phyloP scores from a whole-genome alignment of 208 protist genomes.

The Lotmaria passim region DNA sequence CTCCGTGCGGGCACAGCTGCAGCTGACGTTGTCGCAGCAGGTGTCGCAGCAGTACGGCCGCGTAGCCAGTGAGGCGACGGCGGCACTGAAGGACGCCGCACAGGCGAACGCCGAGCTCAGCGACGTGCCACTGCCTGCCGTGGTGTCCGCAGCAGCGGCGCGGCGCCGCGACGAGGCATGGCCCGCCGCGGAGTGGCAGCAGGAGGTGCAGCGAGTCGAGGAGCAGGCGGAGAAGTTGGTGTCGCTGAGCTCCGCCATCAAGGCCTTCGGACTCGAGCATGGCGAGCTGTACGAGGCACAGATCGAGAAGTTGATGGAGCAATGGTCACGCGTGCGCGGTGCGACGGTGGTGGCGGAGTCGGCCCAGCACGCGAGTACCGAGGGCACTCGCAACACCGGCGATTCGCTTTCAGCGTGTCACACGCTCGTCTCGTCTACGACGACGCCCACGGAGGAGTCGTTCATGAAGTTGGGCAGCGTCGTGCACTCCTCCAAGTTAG shows the following conservation, averaged over 20 bases:
- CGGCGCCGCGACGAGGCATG: background rate
- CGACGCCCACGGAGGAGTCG: background rate
- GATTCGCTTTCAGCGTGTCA: background rate
- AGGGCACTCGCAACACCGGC: background rate
- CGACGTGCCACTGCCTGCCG: conserved; percentile 1
- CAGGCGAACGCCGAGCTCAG: conserved; percentile 29
- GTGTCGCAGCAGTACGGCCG: conserved; percentile 23
- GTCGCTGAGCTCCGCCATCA: background rate
- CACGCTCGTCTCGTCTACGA: conserved; percentile 26
- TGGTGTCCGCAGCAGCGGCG: background rate
- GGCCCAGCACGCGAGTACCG: background rate
- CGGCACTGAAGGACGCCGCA: conserved; percentile 30
- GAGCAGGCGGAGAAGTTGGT: conserved; percentile 21
- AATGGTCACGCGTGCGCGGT: conserved; percentile 20
- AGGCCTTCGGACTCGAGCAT: conserved; percentile 17
- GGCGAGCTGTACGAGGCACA: conserved; percentile 27
- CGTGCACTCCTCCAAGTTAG: conserved; percentile 20
- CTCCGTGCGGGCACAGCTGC: conserved; percentile 40
- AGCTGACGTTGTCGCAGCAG: conserved; percentile 35
- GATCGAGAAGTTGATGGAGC: conserved; percentile 22
- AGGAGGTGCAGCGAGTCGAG: conserved; percentile 17
- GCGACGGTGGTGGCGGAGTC: background rate
- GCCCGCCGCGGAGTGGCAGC: background rate
- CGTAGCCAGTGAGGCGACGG: conserved; percentile 22
- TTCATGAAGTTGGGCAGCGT: conserved; percentile 6